Percentiles rank a stretch among this genome's conserved stretches.
phyloP scores from a whole-genome alignment of 2,329 filamentous ascomycete genomes.

The Cadophora gregata region DNA sequence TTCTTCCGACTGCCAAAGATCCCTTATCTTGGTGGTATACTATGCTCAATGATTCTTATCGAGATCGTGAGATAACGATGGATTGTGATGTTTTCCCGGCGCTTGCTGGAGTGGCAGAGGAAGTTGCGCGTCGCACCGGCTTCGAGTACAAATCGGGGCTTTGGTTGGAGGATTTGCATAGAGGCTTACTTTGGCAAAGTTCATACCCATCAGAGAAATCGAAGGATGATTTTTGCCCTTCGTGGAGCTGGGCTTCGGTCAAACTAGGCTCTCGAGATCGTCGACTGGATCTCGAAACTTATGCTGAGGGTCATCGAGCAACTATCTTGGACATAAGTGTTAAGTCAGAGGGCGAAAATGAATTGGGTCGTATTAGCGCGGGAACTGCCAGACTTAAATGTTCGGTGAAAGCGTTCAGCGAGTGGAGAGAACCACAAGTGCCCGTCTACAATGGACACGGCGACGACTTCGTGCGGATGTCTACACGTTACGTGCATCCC shows the following conservation, averaged over 20 bases:
- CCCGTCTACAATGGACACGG: conserved; percentile 2
- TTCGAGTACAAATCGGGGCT: conserved; percentile 21
- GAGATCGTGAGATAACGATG: neutral
- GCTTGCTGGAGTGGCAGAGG: conserved; percentile 20
- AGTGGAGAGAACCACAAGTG: neutral
- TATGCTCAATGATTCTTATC: conserved; percentile 5
- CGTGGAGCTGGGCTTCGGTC: conserved; percentile 13
- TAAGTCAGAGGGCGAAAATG: neutral
- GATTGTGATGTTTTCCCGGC: conserved; percentile 19
- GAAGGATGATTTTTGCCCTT: neutral
- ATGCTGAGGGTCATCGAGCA: conserved; percentile 6
- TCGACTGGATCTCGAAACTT: neutral
- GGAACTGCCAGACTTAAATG: neutral
- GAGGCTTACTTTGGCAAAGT: conserved; percentile 21
- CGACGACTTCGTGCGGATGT: neutral
- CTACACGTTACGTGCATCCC: neutral
- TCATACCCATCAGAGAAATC: too few relatives aligned
- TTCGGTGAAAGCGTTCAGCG: neutral
- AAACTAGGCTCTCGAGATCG: neutral
- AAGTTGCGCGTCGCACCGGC: conserved; percentile 10
- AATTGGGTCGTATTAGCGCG: conserved; percentile 10
- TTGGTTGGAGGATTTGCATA: conserved; percentile 25
- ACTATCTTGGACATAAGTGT: conserved; percentile 13
- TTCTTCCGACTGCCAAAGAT: too few relatives aligned
- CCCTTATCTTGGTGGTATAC: conserved; percentile 15